These are phyloP conservation scores for Pittosporum tobira DNA, from an alignment of 129 eudicot species.

Conservation along the genomic window DNA sequence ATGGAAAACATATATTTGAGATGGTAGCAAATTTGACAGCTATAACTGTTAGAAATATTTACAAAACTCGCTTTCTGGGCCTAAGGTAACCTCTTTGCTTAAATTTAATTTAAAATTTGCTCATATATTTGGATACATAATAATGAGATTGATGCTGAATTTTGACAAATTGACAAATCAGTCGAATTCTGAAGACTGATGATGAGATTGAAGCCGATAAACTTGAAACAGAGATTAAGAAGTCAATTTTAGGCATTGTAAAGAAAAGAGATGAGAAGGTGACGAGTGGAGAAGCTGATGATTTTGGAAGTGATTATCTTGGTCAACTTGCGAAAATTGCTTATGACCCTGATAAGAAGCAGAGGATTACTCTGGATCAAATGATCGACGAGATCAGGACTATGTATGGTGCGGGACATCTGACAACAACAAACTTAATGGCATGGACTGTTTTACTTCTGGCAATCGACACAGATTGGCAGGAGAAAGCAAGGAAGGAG, in stretches of 20 bases:
- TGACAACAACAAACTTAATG: conserved; percentile 43
- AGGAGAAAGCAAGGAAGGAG: conserved; percentile 54
- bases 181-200: conserved; percentile 25
- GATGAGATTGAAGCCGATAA: conserved; percentile 62
- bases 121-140: neutral
- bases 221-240: conserved; percentile 41
- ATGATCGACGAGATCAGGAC: conserved; percentile 62
- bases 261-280: conserved; percentile 23
- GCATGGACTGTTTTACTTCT: conserved; percentile 48
- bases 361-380: conserved; percentile 44
- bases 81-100: conserved; percentile 28
- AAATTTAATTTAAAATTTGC: neutral
- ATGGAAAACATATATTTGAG: conserved; percentile 58
- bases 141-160: no score
- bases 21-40: conserved; percentile 49
- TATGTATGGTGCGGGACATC: conserved; percentile 53
- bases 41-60: conserved; percentile 44
- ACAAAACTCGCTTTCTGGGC: conserved; percentile 47
- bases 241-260: conserved; percentile 36
- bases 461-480: conserved; percentile 61
- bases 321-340: conserved; percentile 46
- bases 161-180: neutral
- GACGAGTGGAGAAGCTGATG: conserved; percentile 7
- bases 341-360: conserved; percentile 21
- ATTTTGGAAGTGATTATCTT: conserved; percentile 41